Percentiles rank a stretch among this genome's conserved stretches.
Evolutionary conservation across 2,329 filamentous ascomycete species (phyloP).

Genomic region (Fusarium sp.): DNA sequence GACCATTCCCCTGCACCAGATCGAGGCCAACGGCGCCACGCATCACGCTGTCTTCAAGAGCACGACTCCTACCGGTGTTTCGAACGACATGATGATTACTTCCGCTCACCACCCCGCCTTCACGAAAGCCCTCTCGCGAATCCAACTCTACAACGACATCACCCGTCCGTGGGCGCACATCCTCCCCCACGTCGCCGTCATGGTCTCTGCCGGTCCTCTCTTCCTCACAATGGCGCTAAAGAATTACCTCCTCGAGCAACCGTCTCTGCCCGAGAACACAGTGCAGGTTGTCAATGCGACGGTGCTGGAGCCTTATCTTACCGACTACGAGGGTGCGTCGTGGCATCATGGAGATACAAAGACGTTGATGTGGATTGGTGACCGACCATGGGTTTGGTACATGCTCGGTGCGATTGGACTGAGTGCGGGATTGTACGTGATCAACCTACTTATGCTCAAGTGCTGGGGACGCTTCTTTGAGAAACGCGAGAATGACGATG

Average conservation of each 20-base stretch:
- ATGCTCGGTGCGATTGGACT: slow-evolving; percentile 47
- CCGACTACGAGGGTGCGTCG: slow-evolving; percentile 56
- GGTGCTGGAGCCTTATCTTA: slow-evolving; percentile 50
- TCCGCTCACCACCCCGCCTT: slow-evolving; percentile 82
- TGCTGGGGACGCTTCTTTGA: slow-evolving; percentile 31
- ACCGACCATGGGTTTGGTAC: slow-evolving; percentile 53
- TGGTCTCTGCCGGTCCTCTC: slow-evolving; percentile 82
- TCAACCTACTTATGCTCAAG: slow-evolving; percentile 33
- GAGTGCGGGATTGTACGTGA: slow-evolving; percentile 29
- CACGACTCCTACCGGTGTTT: slow-evolving; percentile 82
- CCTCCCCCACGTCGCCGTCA: slow-evolving; percentile 80
- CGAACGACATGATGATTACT: slow-evolving; percentile 84
- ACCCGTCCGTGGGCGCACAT: slow-evolving; percentile 71
- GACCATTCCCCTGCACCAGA: slow-evolving; percentile 47
- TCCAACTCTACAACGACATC: slow-evolving; percentile 71
- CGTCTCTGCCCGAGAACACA: slow-evolving; percentile 46
- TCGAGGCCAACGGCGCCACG: slow-evolving; percentile 42
- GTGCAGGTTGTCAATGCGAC: slow-evolving; percentile 50
- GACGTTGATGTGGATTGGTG: slow-evolving; percentile 63
- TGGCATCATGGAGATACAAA: slow-evolving; percentile 64
- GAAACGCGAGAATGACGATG: slow-evolving; percentile 15
- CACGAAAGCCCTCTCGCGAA: slow-evolving; percentile 73
- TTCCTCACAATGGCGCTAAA: slow-evolving; percentile 83
- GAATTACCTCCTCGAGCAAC: slow-evolving; percentile 72
- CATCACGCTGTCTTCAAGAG: slow-evolving; percentile 52